These are phyloP conservation scores for Pulveroboletus sp. DNA, from an alignment of 768 basidiomycete genomes.

Conservation along the genomic window DNA sequence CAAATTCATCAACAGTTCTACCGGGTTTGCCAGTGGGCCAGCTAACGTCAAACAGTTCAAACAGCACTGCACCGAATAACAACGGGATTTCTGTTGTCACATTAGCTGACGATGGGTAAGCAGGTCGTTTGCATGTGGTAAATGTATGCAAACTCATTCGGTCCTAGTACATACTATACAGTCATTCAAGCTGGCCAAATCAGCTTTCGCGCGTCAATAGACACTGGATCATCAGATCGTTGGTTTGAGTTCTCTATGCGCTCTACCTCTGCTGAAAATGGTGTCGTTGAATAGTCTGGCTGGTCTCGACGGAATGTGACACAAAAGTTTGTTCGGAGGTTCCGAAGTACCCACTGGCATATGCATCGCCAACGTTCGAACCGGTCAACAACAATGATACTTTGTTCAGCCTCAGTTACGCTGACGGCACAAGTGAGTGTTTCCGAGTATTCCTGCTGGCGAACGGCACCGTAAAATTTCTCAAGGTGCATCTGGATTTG, in stretches of 20 bases:
- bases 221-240: slow-evolving; percentile 59
- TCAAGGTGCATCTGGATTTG: slow-evolving; percentile 65
- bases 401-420: slow-evolving; percentile 56
- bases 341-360: slow-evolving; percentile 70
- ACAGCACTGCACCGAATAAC: slow-evolving; percentile 24
- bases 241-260: slow-evolving; percentile 4
- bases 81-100: slow-evolving; percentile 44
- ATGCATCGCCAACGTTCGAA: slow-evolving; percentile 63
- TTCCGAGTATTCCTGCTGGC: background rate
- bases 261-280: background rate
- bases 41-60: slow-evolving; percentile 12
- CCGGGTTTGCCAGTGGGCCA: slow-evolving; percentile 15
- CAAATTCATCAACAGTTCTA: background rate
- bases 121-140: slow-evolving; percentile 34
- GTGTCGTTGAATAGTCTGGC: slow-evolving; percentile 52
- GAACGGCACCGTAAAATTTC: slow-evolving; percentile 3
- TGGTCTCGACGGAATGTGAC: slow-evolving; percentile 61
- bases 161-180: slow-evolving; percentile 62
- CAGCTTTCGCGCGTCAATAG: slow-evolving; percentile 65
- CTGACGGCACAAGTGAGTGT: slow-evolving; percentile 64
- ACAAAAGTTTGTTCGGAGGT: slow-evolving; percentile 51
- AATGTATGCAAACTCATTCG: slow-evolving; percentile 5
- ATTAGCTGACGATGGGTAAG: slow-evolving; percentile 46
- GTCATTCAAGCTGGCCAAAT: slow-evolving; percentile 60
- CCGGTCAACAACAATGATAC: slow-evolving; percentile 62